These are phyloP conservation scores for Balansia obtecta DNA, from an alignment of 2,329 filamentous ascomycete species.

Conservation along the genomic window DNA sequence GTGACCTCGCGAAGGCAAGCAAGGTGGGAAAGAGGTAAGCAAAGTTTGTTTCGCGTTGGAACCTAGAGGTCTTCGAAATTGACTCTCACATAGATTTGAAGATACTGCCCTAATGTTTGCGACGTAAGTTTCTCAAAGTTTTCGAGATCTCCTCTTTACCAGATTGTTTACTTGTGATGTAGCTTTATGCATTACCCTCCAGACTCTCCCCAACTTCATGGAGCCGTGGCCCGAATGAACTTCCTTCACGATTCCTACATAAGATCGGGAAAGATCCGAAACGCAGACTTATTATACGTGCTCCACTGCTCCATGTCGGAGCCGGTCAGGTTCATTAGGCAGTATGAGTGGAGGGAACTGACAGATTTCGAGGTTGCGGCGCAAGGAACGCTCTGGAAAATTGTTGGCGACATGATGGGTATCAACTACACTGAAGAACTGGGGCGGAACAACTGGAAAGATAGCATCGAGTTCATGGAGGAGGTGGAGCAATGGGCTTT, in stretches of 20 bases:
- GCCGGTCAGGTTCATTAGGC: slow-evolving; percentile 48
- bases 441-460: slow-evolving; percentile 26
- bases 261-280: slow-evolving; percentile 22
- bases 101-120: slow-evolving; percentile 26
- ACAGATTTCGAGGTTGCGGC: slow-evolving; percentile 57
- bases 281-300: slow-evolving; percentile 26
- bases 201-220: slow-evolving; percentile 18
- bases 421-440: slow-evolving; percentile 38
- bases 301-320: slow-evolving; percentile 50
- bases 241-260: slow-evolving; percentile 25
- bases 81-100: slow-evolving; percentile 22
- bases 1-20: slow-evolving; percentile 20
- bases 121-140: slow-evolving; percentile 14
- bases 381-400: slow-evolving; percentile 57
- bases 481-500: slow-evolving; percentile 36
- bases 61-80: not conserved
- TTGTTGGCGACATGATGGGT: slow-evolving; percentile 57
- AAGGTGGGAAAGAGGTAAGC: slow-evolving; percentile 24
- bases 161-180: not conserved
- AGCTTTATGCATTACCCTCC: slow-evolving; percentile 20
- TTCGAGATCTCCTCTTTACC: not conserved
- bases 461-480: slow-evolving; percentile 39
- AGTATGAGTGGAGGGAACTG: slow-evolving; percentile 58
- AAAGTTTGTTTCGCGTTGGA: not conserved
- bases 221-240: slow-evolving; percentile 27